Evolutionary conservation across 768 basidiomycete species (phyloP).

Genomic region (Dacryopinax spathularia): DNA sequence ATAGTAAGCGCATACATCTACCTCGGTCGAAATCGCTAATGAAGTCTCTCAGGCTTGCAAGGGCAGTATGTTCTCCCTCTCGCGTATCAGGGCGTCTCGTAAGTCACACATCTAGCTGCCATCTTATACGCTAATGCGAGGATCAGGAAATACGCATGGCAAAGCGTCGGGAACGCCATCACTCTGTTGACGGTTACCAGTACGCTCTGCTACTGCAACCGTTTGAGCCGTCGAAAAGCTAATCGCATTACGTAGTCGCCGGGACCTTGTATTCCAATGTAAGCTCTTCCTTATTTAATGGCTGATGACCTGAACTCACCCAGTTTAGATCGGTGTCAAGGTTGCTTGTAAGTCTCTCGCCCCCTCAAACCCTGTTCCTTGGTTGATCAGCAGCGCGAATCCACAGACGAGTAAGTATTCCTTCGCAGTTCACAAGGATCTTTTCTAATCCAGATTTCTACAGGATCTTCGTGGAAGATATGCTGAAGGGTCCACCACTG

Average conservation of each 20-base stretch:
- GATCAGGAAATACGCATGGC: slow-evolving; percentile 21
- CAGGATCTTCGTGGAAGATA: slow-evolving; percentile 38
- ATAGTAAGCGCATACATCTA: background rate
- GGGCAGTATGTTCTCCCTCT: slow-evolving; percentile 42
- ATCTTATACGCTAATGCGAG: background rate
- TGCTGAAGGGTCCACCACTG: slow-evolving; percentile 38
- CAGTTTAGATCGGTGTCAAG: background rate
- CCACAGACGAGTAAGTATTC: background rate
- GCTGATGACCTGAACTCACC: background rate
- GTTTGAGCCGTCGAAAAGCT: background rate
- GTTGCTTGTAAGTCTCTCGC: slow-evolving; percentile 27
- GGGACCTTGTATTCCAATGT: background rate
- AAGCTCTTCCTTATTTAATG: background rate
- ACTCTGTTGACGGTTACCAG: slow-evolving; percentile 40
- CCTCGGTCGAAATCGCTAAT: background rate
- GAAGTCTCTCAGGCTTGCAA: slow-evolving; percentile 36
- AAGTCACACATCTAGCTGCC: background rate
- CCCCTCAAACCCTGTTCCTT: too few relatives aligned
- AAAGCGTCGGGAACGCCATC: slow-evolving; percentile 33
- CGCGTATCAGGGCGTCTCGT: slow-evolving; percentile 8
- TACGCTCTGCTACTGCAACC: slow-evolving; percentile 25
- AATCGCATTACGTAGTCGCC: slow-evolving; percentile 21
- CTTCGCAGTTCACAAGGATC: too few relatives aligned
- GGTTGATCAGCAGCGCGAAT: too few relatives aligned
- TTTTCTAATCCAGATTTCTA: slow-evolving; percentile 34